Evolutionary conservation across 768 basidiomycete species (phyloP).

Genomic region (Terana coerulea): DNA sequence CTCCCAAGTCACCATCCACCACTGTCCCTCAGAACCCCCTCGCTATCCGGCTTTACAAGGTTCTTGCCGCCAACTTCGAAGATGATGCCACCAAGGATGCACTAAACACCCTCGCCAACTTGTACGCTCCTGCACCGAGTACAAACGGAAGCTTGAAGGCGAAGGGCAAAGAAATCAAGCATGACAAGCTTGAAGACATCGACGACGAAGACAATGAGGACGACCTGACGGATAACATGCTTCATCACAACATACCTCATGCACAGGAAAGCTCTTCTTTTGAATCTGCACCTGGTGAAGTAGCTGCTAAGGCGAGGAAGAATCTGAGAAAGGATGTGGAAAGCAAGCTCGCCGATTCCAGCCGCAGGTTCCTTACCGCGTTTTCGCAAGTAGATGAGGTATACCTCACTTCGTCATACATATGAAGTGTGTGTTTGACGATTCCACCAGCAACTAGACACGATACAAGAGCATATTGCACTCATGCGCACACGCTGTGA

Average conservation of each 20-base stretch:
- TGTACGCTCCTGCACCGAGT: constrained; percentile 47
- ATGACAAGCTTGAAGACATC: constrained; percentile 28
- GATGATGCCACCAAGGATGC: constrained; percentile 79
- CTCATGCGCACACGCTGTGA: constrained; percentile 84
- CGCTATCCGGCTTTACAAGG: constrained; percentile 86
- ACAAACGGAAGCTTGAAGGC: constrained; percentile 25
- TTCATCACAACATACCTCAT: too few species aligned
- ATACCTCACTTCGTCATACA: constrained; percentile 33
- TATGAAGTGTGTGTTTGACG: not conserved
- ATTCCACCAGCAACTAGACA: constrained; percentile 70
- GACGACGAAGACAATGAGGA: constrained; percentile 30
- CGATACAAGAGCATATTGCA: constrained; percentile 69
- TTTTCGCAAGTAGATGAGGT: constrained; percentile 91
- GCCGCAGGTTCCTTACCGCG: constrained; percentile 75
- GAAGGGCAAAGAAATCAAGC: constrained; percentile 25
- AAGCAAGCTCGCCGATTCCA: constrained; percentile 74
- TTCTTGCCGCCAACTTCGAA: constrained; percentile 76
- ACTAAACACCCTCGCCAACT: constrained; percentile 74
- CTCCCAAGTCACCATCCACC: constrained; percentile 21
- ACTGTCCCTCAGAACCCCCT: constrained; percentile 59
- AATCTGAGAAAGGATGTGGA: constrained; percentile 85
- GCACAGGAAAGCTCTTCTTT: constrained; percentile 22
- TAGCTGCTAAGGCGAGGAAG: constrained; percentile 71
- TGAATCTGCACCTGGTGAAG: constrained; percentile 48
- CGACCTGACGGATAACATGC: too few species aligned